phyloP scores from a whole-genome alignment of 2,329 filamentous ascomycete genomes.

The Ceratocystis albifundus region DNA sequence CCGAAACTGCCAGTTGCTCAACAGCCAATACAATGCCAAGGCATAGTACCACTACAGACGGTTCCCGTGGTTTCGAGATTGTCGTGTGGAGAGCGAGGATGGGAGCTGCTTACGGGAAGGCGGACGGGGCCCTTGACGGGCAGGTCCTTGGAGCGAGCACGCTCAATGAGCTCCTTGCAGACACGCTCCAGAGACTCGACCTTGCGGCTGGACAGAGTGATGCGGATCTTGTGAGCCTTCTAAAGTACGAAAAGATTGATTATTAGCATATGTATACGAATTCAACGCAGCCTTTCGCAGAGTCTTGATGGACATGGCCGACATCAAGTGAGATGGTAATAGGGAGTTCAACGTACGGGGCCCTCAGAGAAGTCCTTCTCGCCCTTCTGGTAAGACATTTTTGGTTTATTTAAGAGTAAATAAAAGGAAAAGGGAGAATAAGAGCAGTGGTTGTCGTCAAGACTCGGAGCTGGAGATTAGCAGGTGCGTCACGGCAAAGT shows the following conservation, averaged over 20 bases:
- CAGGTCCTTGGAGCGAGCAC: constrained; percentile 96
- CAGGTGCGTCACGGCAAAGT: constrained; percentile 60
- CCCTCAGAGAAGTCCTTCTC: constrained; percentile 90
- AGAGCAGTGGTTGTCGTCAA: constrained; percentile 46
- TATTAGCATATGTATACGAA: constrained; percentile 14
- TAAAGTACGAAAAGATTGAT: constrained; percentile 28
- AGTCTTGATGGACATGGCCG: neutral
- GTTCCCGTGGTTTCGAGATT: neutral
- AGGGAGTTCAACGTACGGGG: constrained; percentile 48
- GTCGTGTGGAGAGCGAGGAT: neutral
- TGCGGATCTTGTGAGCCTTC: constrained; percentile 97
- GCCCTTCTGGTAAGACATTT: constrained; percentile 87
- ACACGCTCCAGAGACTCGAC: constrained; percentile 95
- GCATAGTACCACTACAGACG: neutral
- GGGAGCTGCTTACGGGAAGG: constrained; percentile 37
- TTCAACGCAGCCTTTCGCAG: neutral
- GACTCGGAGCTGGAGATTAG: constrained; percentile 56
- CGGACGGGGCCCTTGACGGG: constrained; percentile 97
- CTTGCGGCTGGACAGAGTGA: constrained; percentile 93
- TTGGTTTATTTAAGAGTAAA: constrained; percentile 33
- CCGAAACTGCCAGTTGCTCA: neutral
- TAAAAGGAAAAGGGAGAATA: constrained; percentile 22
- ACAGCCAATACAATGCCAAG: neutral
- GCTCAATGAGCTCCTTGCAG: constrained; percentile 95
- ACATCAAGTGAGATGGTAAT: neutral